phyloP scores from a whole-genome alignment of 139 green algal species.

The Chlorella sp. region DNA sequence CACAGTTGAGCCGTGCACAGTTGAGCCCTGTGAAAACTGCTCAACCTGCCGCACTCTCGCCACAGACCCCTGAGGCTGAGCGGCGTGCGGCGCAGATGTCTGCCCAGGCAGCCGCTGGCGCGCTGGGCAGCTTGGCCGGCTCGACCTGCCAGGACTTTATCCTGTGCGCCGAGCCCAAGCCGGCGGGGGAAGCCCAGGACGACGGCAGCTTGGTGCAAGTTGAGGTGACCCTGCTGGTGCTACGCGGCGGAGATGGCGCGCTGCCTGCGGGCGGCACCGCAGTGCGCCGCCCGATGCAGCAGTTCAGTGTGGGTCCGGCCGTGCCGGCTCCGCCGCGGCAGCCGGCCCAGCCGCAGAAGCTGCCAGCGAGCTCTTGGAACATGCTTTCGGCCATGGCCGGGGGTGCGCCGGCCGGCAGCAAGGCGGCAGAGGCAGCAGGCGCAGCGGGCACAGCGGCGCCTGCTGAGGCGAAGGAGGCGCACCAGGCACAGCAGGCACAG shows the following conservation, averaged over 20 bases:
- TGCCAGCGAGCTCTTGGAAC: constrained; percentile 53
- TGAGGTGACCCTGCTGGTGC: constrained; percentile 56
- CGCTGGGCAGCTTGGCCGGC: constrained; percentile 55
- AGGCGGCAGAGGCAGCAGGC: background rate
- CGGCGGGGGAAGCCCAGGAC: background rate
- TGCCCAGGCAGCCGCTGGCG: constrained; percentile 56
- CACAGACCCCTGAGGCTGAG: constrained; percentile 16
- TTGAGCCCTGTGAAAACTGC: no score
- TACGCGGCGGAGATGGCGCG: constrained; percentile 21
- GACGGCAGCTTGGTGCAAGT: constrained; percentile 40
- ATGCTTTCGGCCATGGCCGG: constrained; percentile 74
- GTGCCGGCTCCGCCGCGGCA: constrained; percentile 3
- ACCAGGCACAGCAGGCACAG: background rate
- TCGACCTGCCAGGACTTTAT: constrained; percentile 75
- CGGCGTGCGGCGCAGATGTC: constrained; percentile 32
- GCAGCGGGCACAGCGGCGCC: background rate
- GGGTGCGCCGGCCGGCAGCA: constrained; percentile 40
- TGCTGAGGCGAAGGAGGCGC: background rate
- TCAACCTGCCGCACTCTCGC: no score
- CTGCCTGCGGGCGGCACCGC: no score
- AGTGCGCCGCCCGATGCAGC: background rate
- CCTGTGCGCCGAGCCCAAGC: constrained; percentile 54
- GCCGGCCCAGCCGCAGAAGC: background rate
- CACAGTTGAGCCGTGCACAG: no score
- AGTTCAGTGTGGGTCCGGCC: background rate